Percentiles rank a stretch among this genome's conserved stretches.
Evolutionary conservation across 2,329 filamentous ascomycete genomes (phyloP).

Genomic region (Cladosporium halotolerans): DNA sequence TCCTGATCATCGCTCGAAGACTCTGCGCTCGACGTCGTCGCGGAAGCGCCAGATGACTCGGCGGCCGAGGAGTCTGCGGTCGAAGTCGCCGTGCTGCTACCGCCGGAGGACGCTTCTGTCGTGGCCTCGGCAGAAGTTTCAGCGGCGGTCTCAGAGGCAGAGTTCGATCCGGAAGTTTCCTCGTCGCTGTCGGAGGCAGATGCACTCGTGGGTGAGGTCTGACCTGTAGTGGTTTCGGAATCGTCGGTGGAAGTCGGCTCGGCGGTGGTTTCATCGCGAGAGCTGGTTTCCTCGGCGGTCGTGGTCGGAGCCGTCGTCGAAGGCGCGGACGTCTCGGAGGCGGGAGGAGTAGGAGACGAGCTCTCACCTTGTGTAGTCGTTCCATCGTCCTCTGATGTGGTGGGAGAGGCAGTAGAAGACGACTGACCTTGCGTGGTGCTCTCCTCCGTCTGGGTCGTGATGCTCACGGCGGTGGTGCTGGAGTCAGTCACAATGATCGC

Average conservation of each 20-base stretch:
- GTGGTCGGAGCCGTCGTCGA: neutral
- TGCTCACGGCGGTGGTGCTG: conserved; percentile 21
- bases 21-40: conserved; percentile 12
- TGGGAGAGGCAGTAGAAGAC: conserved; percentile 13
- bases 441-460: conserved; percentile 17
- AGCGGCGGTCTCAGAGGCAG: conserved; percentile 4
- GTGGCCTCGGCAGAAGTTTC: conserved; percentile 5
- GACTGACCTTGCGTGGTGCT: conserved; percentile 17
- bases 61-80: conserved; percentile 4
- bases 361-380: conserved; percentile 14
- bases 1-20: conserved; percentile 10
- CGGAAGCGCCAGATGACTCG: conserved; percentile 11
- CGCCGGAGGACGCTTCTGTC: neutral
- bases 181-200: neutral
- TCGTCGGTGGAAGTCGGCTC: conserved; percentile 2
- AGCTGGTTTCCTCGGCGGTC: conserved; percentile 1
- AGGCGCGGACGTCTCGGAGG: conserved; percentile 6
- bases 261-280: conserved; percentile 1
- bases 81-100: conserved; percentile 5
- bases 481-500: conserved; percentile 21
- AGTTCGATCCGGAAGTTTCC: conserved; percentile 4
- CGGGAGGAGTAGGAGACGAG: conserved; percentile 12
- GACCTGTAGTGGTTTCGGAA: conserved; percentile 9
- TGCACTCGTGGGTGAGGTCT: conserved; percentile 6
- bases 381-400: conserved; percentile 6